phyloP scores from a whole-genome alignment of 2,329 filamentous ascomycete species.

The Sporothrix humicola region DNA sequence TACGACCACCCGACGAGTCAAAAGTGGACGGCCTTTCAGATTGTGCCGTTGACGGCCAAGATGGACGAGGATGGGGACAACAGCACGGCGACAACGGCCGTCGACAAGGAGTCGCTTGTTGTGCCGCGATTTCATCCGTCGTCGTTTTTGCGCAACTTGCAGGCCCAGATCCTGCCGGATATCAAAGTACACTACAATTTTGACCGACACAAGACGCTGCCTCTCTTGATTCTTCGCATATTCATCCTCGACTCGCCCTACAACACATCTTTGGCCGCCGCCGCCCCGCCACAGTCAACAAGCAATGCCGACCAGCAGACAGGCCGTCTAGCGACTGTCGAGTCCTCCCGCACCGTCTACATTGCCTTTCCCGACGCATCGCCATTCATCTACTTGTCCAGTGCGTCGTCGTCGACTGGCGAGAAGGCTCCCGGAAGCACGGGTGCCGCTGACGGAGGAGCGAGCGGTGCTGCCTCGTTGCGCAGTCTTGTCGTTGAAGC shows the following conservation, averaged over 20 bases:
- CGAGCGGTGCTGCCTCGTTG: conserved; percentile 58
- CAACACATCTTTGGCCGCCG: conserved; percentile 62
- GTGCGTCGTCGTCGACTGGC: conserved; percentile 46
- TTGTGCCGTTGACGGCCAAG: conserved; percentile 57
- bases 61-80: conserved; percentile 28
- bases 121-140: conserved; percentile 79
- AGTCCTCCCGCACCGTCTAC: conserved; percentile 74
- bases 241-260: conserved; percentile 84
- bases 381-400: conserved; percentile 73
- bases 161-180: conserved; percentile 74
- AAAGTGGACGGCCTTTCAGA: conserved; percentile 67
- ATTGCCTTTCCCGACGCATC: conserved; percentile 82
- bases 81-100: conserved; percentile 40
- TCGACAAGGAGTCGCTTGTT: conserved; percentile 54
- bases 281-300: conserved; percentile 41
- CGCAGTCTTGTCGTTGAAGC: conserved; percentile 76
- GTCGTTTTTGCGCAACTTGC: conserved; percentile 77
- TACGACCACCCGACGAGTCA: conserved; percentile 68
- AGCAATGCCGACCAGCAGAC: neutral
- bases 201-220: conserved; percentile 70
- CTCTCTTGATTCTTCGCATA: conserved; percentile 76
- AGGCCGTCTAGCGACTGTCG: conserved; percentile 52
- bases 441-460: neutral
- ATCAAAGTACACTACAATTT: conserved; percentile 86
- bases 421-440: conserved; percentile 11